A percentile compares a stretch with the other conserved stretches of the same genome.
These are phyloP conservation scores for Cardamine resedifolia DNA, from an alignment of 345 rosid species.

Conservation along the genomic window DNA sequence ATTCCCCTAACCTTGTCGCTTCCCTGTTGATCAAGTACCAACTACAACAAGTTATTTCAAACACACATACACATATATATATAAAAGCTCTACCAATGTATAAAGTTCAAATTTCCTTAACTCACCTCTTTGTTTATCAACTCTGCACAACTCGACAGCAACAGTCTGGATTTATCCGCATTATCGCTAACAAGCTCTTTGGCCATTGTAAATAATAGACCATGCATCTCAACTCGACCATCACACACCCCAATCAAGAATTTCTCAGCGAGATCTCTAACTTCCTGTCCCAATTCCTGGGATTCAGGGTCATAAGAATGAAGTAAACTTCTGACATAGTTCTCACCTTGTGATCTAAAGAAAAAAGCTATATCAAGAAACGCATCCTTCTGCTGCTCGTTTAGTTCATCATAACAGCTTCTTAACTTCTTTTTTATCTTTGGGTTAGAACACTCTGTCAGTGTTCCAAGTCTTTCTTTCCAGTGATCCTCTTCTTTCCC, in stretches of 20 bases:
- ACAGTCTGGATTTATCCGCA: constrained; percentile 9
- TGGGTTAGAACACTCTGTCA: neutral
- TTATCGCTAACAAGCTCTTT: neutral
- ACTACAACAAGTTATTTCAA: neutral
- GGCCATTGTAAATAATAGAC: constrained; percentile 25
- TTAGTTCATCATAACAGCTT: no score
- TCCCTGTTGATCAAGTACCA: constrained; percentile 18
- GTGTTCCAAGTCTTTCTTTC: constrained; percentile 22
- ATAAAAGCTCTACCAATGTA: no score
- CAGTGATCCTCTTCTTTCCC: neutral
- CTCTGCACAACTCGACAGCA: neutral
- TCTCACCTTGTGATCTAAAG: constrained; percentile 13
- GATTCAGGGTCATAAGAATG: neutral
- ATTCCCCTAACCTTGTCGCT: constrained; percentile 28
- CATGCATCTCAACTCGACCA: constrained; percentile 26
- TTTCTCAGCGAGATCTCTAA: constrained; percentile 19
- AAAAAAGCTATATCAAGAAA: constrained; percentile 45
- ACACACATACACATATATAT: neutral
- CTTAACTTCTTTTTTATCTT: no score
- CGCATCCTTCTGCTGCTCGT: constrained; percentile 15
- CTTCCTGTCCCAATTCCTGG: neutral
- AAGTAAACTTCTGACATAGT: neutral
- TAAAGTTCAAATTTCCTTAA: neutral
- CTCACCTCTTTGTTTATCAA: constrained; percentile 10
- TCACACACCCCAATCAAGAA: constrained; percentile 4